phyloP scores from a whole-genome alignment of 306 rosid species.

The Casuarina cunninghamiana region DNA sequence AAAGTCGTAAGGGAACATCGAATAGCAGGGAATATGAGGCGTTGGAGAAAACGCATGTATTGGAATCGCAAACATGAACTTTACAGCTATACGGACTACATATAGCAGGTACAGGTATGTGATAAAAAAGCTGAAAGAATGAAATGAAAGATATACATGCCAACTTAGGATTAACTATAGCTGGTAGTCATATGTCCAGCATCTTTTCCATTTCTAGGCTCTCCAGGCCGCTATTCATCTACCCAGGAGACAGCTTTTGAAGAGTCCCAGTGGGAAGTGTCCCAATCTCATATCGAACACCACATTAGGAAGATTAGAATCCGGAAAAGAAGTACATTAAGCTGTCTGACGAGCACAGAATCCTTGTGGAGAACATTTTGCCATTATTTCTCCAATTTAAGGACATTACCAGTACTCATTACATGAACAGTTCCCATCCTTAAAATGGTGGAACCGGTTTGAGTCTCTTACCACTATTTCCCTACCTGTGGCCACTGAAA shows the following conservation, averaged over 20 bases:
- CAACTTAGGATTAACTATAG: not conserved
- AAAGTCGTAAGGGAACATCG: not conserved
- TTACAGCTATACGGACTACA: not conserved
- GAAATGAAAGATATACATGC: not conserved
- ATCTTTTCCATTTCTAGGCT: not conserved
- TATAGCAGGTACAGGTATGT: not conserved
- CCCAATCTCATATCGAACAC: not conserved
- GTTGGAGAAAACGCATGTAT: not conserved
- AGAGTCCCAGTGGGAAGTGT: not conserved
- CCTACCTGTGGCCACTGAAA: slow-evolving; percentile 55
- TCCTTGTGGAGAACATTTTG: not conserved
- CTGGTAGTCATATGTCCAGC: not conserved
- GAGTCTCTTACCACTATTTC: slow-evolving; percentile 64
- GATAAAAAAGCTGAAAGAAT: not conserved
- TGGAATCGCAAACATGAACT: not conserved
- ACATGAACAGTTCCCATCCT: slow-evolving; percentile 64
- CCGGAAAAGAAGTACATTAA: not conserved
- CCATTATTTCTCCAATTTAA: not conserved
- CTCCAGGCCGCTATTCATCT: not conserved
- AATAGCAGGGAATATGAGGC: not conserved
- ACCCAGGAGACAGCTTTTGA: not conserved
- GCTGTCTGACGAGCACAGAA: not conserved
- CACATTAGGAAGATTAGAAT: not conserved
- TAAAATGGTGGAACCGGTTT: slow-evolving; percentile 64
- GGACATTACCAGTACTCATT: slow-evolving; percentile 58